These are phyloP conservation scores for Amanita inopinata DNA, from an alignment of 768 basidiomycete genomes.

Conservation along the genomic window DNA sequence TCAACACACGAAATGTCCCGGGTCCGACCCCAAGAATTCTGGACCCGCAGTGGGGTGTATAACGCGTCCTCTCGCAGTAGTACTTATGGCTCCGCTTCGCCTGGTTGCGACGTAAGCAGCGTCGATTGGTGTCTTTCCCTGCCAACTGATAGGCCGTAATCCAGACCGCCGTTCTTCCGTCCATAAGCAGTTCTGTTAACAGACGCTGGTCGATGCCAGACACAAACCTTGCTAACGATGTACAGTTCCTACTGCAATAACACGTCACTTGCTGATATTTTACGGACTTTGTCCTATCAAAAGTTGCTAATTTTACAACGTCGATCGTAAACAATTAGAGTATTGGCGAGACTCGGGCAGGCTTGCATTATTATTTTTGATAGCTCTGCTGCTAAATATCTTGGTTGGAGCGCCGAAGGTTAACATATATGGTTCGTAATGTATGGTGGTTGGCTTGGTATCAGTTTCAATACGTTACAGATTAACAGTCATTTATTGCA, in stretches of 20 bases:
- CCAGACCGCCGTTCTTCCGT: conserved; percentile 3
- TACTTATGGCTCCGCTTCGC: conserved; percentile 4
- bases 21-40: conserved; percentile 1
- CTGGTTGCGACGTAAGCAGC: conserved; percentile 3
- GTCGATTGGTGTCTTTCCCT: not conserved
- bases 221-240: not conserved
- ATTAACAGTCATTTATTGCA: no score
- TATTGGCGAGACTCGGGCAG: no score
- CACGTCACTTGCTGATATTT: not conserved
- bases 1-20: not conserved
- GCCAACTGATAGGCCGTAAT: not conserved
- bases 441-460: no score
- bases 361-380: no score
- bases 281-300: not conserved
- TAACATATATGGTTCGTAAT: no score
- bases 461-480: no score
- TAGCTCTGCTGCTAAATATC: not conserved
- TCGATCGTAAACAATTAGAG: no score
- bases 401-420: no score
- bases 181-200: conserved; percentile 7
- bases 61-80: not conserved
- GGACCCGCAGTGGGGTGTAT: conserved; percentile 2
- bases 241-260: conserved; percentile 7
- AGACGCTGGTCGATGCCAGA: conserved; percentile 8
- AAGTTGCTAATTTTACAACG: no score